phyloP scores from a whole-genome alignment of 495 filamentous ascomycete genomes.

The Aspergillus coremiiformis region DNA sequence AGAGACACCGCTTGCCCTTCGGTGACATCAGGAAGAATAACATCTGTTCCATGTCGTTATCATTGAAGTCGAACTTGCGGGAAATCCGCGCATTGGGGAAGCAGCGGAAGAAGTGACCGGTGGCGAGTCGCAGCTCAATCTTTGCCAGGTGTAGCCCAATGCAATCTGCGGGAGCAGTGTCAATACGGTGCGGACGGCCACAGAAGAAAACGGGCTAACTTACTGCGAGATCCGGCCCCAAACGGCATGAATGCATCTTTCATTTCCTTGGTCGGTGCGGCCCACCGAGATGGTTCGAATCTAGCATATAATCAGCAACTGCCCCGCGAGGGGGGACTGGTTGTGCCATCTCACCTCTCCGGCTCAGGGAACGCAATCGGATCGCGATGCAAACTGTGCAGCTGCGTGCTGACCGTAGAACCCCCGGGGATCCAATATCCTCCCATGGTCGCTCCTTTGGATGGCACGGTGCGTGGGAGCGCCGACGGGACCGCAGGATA shows the following conservation, averaged over 20 bases:
- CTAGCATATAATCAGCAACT: constrained; percentile 9
- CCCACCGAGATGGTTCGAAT: constrained; percentile 41
- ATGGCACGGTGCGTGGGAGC: constrained; percentile 32
- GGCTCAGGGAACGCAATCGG: constrained; percentile 21
- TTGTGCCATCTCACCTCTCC: constrained; percentile 10
- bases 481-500: constrained; percentile 43
- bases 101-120: constrained; percentile 25
- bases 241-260: constrained; percentile 48
- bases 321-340: no score
- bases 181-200: not conserved
- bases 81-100: constrained; percentile 24
- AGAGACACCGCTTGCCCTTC: constrained; percentile 36
- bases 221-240: constrained; percentile 42
- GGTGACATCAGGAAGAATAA: constrained; percentile 40
- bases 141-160: constrained; percentile 32
- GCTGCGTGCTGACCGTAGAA: constrained; percentile 30
- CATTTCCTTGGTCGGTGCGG: constrained; percentile 39
- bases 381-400: constrained; percentile 40
- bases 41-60: constrained; percentile 36
- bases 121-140: constrained; percentile 30
- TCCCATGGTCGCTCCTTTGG: constrained; percentile 19
- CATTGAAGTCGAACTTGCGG: constrained; percentile 32
- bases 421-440: constrained; percentile 27
- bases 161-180: constrained; percentile 11
- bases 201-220: constrained; percentile 2